Evolutionary conservation across 1,139 yeast genomes (phyloP), one percentile per base, ranked within the genome.

Genomic region (Magnusiomyces paraingens): DNA sequence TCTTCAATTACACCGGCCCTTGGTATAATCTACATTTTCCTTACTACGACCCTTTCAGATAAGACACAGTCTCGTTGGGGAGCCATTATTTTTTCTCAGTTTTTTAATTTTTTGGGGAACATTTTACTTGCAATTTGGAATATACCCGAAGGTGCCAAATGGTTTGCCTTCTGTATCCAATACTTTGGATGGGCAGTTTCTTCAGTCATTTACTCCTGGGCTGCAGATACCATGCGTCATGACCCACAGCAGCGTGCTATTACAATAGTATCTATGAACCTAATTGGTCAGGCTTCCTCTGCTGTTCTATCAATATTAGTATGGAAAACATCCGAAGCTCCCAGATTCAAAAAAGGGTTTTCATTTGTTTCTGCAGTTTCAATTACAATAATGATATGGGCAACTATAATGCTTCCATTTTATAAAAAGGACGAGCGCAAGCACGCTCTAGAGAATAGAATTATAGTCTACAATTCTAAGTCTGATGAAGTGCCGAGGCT

Each of bases 351-450:
- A 49, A 75, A 70, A 59, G 85, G 85, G 53, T 81, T 70, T 63
- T 66, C 74, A 1, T 81, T 75, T 63, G 78, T 84, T 5, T 83
- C 84, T n/a, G 61, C 76, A 40, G 70, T 77, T 58, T 83, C 82
- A 2, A 73, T 75, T 42, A 68, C 78, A n/a, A 75, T 82, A 60
- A 66, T 73, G 32, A 52, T 74, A 3, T n/a, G 44, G 21, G 77
- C 84, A 0, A 68, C 79, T 52, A 71, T 79, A 5, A 84, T 80
- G 6, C 73, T 82, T 58, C 78, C 72, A 62, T 73, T 80, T 57
- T 83, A 82, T 70, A 83, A 83, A 67, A 74, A 74, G 50, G 79
- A 81, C 54, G 88, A 83, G 63, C 73, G 76, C 55, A 66, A 66
- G 50, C 63, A 73, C 55, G 84, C 86, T 14, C 66, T 68, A 49